Evolutionary conservation across 1,139 yeast genomes (phyloP).

Genomic region (Entelexis sorbosivorans): DNA sequence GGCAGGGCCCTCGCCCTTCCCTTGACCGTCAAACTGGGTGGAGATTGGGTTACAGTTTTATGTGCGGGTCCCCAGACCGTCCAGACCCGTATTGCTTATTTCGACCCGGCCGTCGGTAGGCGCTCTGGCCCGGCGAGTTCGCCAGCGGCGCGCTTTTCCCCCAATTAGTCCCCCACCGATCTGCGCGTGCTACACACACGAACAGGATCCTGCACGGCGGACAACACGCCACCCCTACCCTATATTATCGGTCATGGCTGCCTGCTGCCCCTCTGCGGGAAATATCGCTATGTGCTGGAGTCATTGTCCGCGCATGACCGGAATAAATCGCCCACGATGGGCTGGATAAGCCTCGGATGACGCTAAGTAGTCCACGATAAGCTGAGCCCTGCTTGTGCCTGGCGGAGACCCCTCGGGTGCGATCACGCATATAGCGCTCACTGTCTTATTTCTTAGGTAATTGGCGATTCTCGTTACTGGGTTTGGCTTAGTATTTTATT

Average conservation of each 20-base stretch:
- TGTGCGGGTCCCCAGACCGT: neutral
- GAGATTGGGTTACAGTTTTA: neutral
- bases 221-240: conserved; percentile 33
- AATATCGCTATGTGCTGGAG: neutral
- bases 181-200: neutral
- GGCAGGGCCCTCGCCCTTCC: conserved; percentile 1
- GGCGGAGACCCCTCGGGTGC: neutral
- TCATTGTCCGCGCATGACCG: neutral
- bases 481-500: too few relatives aligned
- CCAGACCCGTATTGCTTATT: neutral
- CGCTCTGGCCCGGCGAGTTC: neutral
- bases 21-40: neutral
- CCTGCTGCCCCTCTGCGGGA: neutral
- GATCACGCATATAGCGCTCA: neutral
- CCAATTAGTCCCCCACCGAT: neutral
- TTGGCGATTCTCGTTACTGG: too few relatives aligned
- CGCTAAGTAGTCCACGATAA: neutral
- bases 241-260: neutral
- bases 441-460: too few relatives aligned
- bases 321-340: neutral
- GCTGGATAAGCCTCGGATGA: neutral
- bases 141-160: neutral
- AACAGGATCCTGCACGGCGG: neutral
- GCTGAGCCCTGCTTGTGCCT: neutral
- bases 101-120: neutral